phyloP scores from a whole-genome alignment of 768 basidiomycete species.

The Boletus reticulatus region DNA sequence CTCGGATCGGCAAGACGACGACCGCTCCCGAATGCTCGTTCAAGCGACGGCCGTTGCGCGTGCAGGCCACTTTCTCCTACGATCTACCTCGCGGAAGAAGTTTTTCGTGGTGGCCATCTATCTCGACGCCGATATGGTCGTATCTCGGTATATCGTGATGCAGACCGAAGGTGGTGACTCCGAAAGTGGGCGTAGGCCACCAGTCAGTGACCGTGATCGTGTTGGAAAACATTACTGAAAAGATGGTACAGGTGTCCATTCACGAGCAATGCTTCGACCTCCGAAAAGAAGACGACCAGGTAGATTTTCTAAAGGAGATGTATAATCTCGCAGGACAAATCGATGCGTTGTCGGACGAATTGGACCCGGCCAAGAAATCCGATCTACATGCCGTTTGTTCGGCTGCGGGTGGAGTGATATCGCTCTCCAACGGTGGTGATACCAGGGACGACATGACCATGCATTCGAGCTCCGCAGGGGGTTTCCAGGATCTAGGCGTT shows the following conservation, averaged over 20 bases:
- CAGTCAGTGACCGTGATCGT: neutral
- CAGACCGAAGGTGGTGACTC: neutral
- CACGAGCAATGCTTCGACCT: neutral
- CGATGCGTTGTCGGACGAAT: no score
- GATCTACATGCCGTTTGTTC: no score
- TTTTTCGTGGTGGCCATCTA: neutral
- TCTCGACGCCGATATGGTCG: neutral
- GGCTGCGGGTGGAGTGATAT: no score
- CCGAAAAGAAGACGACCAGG: neutral
- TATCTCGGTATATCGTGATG: neutral
- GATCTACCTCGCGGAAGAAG: neutral
- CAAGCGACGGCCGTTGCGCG: neutral
- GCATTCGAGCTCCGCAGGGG: no score
- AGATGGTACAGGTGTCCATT: neutral
- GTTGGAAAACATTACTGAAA: neutral
- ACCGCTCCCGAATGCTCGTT: neutral
- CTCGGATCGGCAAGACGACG: neutral
- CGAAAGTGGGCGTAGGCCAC: neutral
- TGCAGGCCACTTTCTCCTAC: neutral
- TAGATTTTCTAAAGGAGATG: no score
- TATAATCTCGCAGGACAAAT: no score
- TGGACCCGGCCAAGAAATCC: no score
- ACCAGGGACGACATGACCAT: no score
- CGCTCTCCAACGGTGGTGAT: no score
- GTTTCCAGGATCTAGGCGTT: neutral